Evolutionary conservation across 23 red algal genomes (phyloP), one percentile per base, ranked within the genome.

Genomic region (Gracilaria vermiculophylla): DNA sequence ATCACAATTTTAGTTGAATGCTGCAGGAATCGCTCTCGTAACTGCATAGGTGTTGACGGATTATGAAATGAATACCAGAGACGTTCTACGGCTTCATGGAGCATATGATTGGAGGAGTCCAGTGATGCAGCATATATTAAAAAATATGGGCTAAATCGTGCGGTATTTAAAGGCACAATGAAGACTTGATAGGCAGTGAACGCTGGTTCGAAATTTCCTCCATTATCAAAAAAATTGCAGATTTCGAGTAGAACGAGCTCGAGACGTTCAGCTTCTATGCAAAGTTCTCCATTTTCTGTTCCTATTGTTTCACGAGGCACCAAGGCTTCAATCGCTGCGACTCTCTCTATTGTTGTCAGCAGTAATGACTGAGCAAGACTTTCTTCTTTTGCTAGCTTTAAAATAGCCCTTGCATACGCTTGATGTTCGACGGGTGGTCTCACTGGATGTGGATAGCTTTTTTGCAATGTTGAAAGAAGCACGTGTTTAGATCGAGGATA

Each of bases 401-500:
- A 48, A 14, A 33, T 25, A 27, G 81, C 62, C 2, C 81, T 39
- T 12, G 81, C 33, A 74, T 48, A 86, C 3, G 43, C 37, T 20
- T 73, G 23, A 29, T 86, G 81, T 23, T 86, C 81, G 3, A 32
- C 65, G 21, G 81, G 50, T 41, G 81, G 49, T 40, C 81, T 39
- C 9, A 86, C 28, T 21, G 81, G 61, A 56, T 86, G 81, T 34
- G 81, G 81, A 35, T 86, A 86, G n/a, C 81, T 70, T n/a, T 33
- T 31, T 12, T 57, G 49, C 43, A 86, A 40, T 14, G 47, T 64
- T 27, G 54, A 40, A 86, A 57, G 47, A 16, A 86, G 60, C 3
- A 86, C 13, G 31, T 29, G 37, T 35, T 32, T 36, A 37, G 81
- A 58, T 5, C 81, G 81, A 31, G 81, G 81, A 56, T 86, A 43